These are phyloP conservation scores for Conringia planisiliqua DNA, from an alignment of 345 rosid genomes.

Conservation along the genomic window DNA sequence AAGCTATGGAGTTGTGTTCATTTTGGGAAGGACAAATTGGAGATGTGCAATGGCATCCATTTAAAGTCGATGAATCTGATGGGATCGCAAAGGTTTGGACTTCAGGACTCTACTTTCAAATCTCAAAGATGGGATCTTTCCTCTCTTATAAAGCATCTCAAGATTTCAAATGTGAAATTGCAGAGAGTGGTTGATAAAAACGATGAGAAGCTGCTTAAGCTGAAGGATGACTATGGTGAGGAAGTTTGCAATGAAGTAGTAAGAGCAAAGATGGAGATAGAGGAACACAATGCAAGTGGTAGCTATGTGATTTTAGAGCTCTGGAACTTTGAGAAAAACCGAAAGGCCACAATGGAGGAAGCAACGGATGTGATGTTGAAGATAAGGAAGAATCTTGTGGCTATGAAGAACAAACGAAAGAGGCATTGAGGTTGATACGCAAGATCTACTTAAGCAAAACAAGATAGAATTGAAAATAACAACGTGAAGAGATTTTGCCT, in stretches of 20 bases:
- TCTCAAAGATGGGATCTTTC: not conserved
- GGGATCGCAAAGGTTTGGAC: constrained; percentile 24
- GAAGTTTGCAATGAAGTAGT: constrained; percentile 21
- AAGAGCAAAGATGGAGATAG: constrained; percentile 20
- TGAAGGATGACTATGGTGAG: constrained; percentile 23
- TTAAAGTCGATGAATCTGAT: constrained; percentile 28
- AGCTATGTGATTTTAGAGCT: constrained; percentile 18
- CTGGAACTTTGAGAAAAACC: constrained; percentile 20
- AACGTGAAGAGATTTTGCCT: not conserved
- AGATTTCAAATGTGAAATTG: not conserved
- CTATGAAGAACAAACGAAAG: constrained; percentile 7
- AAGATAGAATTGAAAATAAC: not conserved
- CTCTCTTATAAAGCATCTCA: not conserved
- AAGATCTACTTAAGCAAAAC: not conserved
- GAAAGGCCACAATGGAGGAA: constrained; percentile 22
- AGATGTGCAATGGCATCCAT: constrained; percentile 56
- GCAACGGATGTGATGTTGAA: constrained; percentile 10
- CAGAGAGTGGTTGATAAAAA: constrained; percentile 21
- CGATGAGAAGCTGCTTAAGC: constrained; percentile 14
- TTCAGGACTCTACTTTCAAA: not conserved
- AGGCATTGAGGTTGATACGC: not conserved
- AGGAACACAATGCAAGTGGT: constrained; percentile 33
- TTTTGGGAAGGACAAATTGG: constrained; percentile 42
- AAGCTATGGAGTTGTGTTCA: constrained; percentile 45
- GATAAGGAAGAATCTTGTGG: not conserved